Evolutionary conservation across 345 rosid genomes (phyloP).

Genomic region (Salix udensis): DNA sequence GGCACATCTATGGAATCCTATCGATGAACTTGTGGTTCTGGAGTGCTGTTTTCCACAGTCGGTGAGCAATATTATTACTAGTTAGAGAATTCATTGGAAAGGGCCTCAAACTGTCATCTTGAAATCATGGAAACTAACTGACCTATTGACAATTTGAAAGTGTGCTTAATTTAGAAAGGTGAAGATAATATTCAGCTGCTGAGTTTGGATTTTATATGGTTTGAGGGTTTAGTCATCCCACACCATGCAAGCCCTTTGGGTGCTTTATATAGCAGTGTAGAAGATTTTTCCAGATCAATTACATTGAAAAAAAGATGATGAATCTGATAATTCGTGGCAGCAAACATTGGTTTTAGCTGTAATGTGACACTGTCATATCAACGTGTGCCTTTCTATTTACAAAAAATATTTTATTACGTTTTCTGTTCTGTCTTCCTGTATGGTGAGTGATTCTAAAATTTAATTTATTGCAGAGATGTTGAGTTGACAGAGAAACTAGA

Average conservation of each 20-base stretch:
- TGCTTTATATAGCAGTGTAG: not conserved
- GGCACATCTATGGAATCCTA: constrained; percentile 69
- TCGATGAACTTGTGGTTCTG: constrained; percentile 87
- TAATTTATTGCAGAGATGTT: constrained; percentile 54
- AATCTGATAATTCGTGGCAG: not conserved
- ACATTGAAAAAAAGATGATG: not conserved
- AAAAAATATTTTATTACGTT: not conserved
- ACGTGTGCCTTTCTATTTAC: not conserved
- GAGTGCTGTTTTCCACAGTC: constrained; percentile 79
- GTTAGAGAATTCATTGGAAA: constrained; percentile 2
- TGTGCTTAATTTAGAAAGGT: not conserved
- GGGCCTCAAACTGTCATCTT: not conserved
- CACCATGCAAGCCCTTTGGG: not conserved
- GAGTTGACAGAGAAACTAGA: constrained; percentile 77
- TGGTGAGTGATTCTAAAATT: constrained; percentile 12
- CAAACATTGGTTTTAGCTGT: not conserved
- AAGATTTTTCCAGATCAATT: not conserved
- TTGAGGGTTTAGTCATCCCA: not conserved
- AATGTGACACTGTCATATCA: not conserved
- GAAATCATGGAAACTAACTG: not conserved
- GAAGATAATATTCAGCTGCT: not conserved
- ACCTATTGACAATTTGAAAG: not conserved
- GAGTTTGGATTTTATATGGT: not conserved
- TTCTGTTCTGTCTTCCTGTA: not conserved
- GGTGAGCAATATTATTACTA: constrained; percentile 42